A percentile compares a stretch with the other conserved stretches of the same genome.
These are phyloP conservation scores for Amanita brunnescens DNA, from an alignment of 768 basidiomycete species.

Conservation along the genomic window DNA sequence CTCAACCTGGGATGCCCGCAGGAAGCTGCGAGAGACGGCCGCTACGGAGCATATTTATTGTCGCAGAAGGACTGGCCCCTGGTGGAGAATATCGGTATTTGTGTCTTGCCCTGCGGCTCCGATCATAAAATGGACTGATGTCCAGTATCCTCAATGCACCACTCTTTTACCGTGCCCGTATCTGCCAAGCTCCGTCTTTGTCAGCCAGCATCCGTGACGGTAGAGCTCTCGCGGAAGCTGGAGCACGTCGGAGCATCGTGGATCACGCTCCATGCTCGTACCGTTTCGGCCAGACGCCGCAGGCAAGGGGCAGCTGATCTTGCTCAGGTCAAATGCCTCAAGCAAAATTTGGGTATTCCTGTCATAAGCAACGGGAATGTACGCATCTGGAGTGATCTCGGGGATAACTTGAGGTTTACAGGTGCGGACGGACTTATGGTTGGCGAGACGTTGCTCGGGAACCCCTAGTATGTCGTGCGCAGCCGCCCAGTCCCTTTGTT, in stretches of 20 bases:
- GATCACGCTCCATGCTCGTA: slow-evolving; percentile 68
- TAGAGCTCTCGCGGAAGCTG: slow-evolving; percentile 46
- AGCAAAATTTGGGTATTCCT: slow-evolving; percentile 41
- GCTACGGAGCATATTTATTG: slow-evolving; percentile 72
- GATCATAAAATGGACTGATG: background rate
- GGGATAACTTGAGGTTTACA: slow-evolving; percentile 43
- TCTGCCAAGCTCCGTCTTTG: slow-evolving; percentile 57
- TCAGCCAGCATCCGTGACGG: slow-evolving; percentile 44
- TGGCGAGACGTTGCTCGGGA: slow-evolving; percentile 65
- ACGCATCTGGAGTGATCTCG: slow-evolving; percentile 46
- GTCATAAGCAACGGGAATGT: slow-evolving; percentile 80
- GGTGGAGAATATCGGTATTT: slow-evolving; percentile 52
- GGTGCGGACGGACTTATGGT: slow-evolving; percentile 75
- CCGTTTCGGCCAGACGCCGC: slow-evolving; percentile 60
- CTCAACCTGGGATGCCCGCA: slow-evolving; percentile 80
- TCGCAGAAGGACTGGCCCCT: slow-evolving; percentile 65
- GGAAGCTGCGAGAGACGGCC: slow-evolving; percentile 53
- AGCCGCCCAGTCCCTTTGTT: slow-evolving; percentile 6
- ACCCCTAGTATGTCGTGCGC: slow-evolving; percentile 50
- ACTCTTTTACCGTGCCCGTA: slow-evolving; percentile 53
- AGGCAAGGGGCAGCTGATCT: slow-evolving; percentile 69
- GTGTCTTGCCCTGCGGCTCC: background rate
- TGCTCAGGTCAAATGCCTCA: slow-evolving; percentile 46
- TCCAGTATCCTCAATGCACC: slow-evolving; percentile 56
- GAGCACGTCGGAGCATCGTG: slow-evolving; percentile 62